Evolutionary conservation across 2,329 filamentous ascomycete species (phyloP), one percentile per base, ranked within the genome.

Genomic region (Trichoderma cornu-damae): DNA sequence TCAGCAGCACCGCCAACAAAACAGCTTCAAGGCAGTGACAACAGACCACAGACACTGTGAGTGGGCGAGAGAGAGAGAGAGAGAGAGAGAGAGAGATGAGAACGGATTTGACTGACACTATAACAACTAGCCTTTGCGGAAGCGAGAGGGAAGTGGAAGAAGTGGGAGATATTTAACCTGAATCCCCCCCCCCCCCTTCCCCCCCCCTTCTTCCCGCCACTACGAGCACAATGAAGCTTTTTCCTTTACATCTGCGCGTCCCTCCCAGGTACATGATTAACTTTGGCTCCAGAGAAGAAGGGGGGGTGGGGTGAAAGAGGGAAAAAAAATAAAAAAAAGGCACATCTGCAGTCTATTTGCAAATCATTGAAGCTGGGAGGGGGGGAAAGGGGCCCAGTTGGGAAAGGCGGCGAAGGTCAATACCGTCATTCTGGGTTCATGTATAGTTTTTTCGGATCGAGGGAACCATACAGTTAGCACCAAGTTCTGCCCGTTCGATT

Each of bases 321-420:
- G 20, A 20, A 6, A 16, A 20, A 18, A 26, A 1, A n/a, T 18
- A 50, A 12, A 28, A 47, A 3, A 18, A 37, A 11, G 32, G 11
- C n/a, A n/a, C n/a, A n/a, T n/a, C n/a, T n/a, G n/a, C n/a, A n/a
- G n/a, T n/a, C n/a, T n/a, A n/a, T n/a, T n/a, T n/a, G n/a, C n/a
- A n/a, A n/a, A n/a, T n/a, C n/a, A n/a, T n/a, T n/a, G n/a, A n/a
- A n/a, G n/a, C n/a, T 6, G 35, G 30, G 48, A 8, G 5, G 8
- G 6, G 34, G 6, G n/a, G n/a, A n/a, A 24, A 18, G 16, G 28
- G 2, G 3, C 40, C 51, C 30, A 54, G 51, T 46, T 30, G 40
- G 51, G 40, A 20, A 35, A 46, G 20, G 40, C 46, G 51, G 51
- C 51, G 51, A 54, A 32, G 51, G n/a, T n/a, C n/a, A n/a, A n/a